A percentile compares a stretch with the other conserved stretches of the same genome.
Evolutionary conservation across 345 rosid species (phyloP).

Genomic region (Ceriops zippeliana): DNA sequence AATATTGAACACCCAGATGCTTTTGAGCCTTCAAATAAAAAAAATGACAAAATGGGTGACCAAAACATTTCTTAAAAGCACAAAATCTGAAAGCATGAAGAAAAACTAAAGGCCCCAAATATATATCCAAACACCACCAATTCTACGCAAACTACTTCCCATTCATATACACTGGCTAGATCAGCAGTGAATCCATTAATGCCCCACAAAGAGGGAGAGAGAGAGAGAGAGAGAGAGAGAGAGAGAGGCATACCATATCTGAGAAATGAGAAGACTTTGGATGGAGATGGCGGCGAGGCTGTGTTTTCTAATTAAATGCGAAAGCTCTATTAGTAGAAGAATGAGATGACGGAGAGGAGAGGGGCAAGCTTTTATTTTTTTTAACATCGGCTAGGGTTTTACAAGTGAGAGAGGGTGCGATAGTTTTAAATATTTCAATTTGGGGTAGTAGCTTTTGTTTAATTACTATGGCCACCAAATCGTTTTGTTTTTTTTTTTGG

Average conservation of each 20-base stretch:
- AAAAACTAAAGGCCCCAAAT: too few relatives aligned
- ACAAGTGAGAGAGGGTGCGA: not conserved
- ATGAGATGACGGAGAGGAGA: not conserved
- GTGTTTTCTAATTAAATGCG: not conserved
- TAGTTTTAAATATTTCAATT: not conserved
- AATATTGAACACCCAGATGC: too few relatives aligned
- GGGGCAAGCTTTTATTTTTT: not conserved
- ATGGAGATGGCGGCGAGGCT: not conserved
- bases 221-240: not conserved
- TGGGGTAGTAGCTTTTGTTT: not conserved
- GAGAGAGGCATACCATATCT: constrained; percentile 24
- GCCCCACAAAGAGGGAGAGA: not conserved
- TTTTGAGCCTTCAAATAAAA: too few relatives aligned
- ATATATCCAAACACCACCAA: too few relatives aligned
- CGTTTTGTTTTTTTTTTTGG: too few relatives aligned
- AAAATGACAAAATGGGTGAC: too few relatives aligned
- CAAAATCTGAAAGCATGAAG: too few relatives aligned
- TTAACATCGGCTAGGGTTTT: constrained; percentile 7
- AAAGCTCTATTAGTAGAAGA: constrained; percentile 5
- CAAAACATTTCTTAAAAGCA: too few relatives aligned
- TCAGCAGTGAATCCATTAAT: not conserved
- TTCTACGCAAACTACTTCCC: too few relatives aligned
- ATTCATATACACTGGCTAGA: too few relatives aligned
- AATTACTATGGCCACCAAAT: not conserved
- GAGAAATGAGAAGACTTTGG: not conserved